These are phyloP conservation scores for Elasticomyces elasticus DNA, from an alignment of 495 filamentous ascomycete genomes.

Conservation along the genomic window DNA sequence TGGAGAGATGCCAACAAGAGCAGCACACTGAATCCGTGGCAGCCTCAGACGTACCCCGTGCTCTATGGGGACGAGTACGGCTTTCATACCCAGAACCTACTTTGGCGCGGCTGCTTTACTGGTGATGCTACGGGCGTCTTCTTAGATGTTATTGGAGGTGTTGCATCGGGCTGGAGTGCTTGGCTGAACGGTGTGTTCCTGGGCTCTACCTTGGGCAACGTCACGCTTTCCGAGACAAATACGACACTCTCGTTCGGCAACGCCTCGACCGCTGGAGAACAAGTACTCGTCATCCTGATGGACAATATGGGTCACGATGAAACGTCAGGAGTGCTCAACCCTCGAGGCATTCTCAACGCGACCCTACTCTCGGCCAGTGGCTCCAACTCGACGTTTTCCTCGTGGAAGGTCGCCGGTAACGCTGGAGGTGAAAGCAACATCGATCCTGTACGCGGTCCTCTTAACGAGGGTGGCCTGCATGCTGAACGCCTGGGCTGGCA, in stretches of 20 bases:
- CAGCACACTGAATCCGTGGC: slow-evolving; percentile 24
- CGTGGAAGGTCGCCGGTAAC: slow-evolving; percentile 27
- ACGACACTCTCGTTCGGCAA: slow-evolving; percentile 25
- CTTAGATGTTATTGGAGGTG: slow-evolving; percentile 25
- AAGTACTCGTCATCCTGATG: slow-evolving; percentile 26
- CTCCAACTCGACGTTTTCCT: slow-evolving; percentile 20
- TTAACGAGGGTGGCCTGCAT: slow-evolving; percentile 33
- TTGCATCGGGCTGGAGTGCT: slow-evolving; percentile 24
- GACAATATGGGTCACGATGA: slow-evolving; percentile 31
- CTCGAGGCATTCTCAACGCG: slow-evolving; percentile 28
- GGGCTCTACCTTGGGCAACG: slow-evolving; percentile 24
- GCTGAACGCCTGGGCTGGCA: slow-evolving; percentile 38
- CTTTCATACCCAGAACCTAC: slow-evolving; percentile 26
- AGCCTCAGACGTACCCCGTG: slow-evolving; percentile 26
- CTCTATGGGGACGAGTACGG: slow-evolving; percentile 30
- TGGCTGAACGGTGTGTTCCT: slow-evolving; percentile 30
- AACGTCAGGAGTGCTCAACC: slow-evolving; percentile 18
- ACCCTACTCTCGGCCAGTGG: slow-evolving; percentile 16
- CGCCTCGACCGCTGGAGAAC: slow-evolving; percentile 17
- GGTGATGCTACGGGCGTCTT: slow-evolving; percentile 22
- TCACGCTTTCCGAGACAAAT: slow-evolving; percentile 13
- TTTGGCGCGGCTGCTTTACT: slow-evolving; percentile 28
- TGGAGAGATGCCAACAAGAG: slow-evolving; percentile 25
- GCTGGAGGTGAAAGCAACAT: slow-evolving; percentile 23
- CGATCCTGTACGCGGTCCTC: slow-evolving; percentile 25